Evolutionary conservation across 495 filamentous ascomycete genomes (phyloP).

Genomic region (Chaetomidium leptoderma): DNA sequence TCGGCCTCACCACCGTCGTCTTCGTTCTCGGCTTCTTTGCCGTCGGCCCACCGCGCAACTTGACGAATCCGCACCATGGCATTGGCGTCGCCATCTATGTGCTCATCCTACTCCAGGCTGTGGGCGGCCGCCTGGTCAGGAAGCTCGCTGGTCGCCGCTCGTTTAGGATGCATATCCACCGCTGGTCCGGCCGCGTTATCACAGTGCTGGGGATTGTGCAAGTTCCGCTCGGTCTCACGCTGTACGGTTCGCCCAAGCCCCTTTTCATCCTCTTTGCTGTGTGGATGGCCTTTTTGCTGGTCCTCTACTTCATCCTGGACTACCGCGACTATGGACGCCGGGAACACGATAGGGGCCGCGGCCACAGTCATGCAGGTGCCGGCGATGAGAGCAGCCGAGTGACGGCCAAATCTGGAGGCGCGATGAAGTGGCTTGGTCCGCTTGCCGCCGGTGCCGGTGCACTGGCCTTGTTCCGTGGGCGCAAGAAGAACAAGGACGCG

Average conservation of each 20-base stretch:
- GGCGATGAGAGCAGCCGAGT: slow-evolving; percentile 8
- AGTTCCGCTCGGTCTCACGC: slow-evolving; percentile 80
- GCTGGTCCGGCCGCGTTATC: slow-evolving; percentile 76
- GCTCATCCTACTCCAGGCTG: slow-evolving; percentile 70
- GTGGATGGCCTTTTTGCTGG: slow-evolving; percentile 60
- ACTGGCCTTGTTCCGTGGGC: slow-evolving; percentile 50
- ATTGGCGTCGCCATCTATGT: slow-evolving; percentile 90
- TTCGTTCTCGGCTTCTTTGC: slow-evolving; percentile 77
- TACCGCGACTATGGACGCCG: slow-evolving; percentile 53
- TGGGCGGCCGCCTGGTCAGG: slow-evolving; percentile 71
- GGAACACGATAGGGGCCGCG: slow-evolving; percentile 39
- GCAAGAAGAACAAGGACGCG: slow-evolving; percentile 39
- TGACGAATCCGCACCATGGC: slow-evolving; percentile 92
- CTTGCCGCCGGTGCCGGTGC: slow-evolving; percentile 59
- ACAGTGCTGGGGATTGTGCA: slow-evolving; percentile 80
- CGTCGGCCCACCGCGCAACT: slow-evolving; percentile 66
- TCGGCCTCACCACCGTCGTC: slow-evolving; percentile 64
- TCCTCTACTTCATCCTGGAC: slow-evolving; percentile 68
- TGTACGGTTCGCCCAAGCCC: slow-evolving; percentile 83
- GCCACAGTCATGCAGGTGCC: slow-evolving; percentile 20
- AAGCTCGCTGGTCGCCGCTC: slow-evolving; percentile 54
- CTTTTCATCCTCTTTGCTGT: slow-evolving; percentile 83
- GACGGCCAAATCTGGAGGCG: slow-evolving; percentile 39
- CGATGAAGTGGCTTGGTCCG: slow-evolving; percentile 47
- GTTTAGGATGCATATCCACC: slow-evolving; percentile 74